Evolutionary conservation across 768 basidiomycete species (phyloP).

Genomic region (Pleurotus sapidus): DNA sequence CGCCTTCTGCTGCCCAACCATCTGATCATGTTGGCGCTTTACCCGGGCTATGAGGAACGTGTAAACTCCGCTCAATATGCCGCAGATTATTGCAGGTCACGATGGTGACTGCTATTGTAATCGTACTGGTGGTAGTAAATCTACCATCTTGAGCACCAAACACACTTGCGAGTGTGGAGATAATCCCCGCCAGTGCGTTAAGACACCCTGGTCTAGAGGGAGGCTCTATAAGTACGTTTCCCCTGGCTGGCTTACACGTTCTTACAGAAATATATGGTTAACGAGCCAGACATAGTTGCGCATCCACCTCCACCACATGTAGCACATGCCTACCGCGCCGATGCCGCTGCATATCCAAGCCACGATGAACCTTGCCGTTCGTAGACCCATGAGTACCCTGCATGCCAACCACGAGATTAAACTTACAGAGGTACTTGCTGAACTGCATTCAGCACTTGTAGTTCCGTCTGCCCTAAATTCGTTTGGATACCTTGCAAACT

Average conservation of each 20-base stretch:
- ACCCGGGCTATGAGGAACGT: slow-evolving; percentile 38
- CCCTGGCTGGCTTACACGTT: not conserved
- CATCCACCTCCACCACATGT: slow-evolving; percentile 59
- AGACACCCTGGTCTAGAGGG: slow-evolving; percentile 49
- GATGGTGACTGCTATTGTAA: slow-evolving; percentile 47
- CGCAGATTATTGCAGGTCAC: slow-evolving; percentile 38
- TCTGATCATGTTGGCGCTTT: slow-evolving; percentile 37
- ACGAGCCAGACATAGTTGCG: slow-evolving; percentile 57
- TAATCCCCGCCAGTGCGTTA: slow-evolving; percentile 53
- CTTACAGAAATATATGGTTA: slow-evolving; percentile 54
- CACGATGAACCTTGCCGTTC: slow-evolving; percentile 41
- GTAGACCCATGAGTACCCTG: not conserved
- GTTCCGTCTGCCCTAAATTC: slow-evolving; percentile 24
- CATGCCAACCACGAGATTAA: not conserved
- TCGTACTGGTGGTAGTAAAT: slow-evolving; percentile 37
- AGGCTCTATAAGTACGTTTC: not conserved
- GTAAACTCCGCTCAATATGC: slow-evolving; percentile 36
- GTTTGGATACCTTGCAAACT: slow-evolving; percentile 34
- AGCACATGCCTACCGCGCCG: slow-evolving; percentile 52
- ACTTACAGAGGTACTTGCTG: slow-evolving; percentile 46
- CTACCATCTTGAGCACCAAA: slow-evolving; percentile 47
- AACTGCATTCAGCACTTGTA: slow-evolving; percentile 31
- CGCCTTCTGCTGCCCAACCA: slow-evolving; percentile 37
- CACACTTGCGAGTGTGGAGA: slow-evolving; percentile 51
- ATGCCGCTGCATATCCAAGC: slow-evolving; percentile 55